Evolutionary conservation across 805 yeast genomes (phyloP), one percentile per base, ranked within the genome.

Genomic region (Wickerhamiella occidentalis): DNA sequence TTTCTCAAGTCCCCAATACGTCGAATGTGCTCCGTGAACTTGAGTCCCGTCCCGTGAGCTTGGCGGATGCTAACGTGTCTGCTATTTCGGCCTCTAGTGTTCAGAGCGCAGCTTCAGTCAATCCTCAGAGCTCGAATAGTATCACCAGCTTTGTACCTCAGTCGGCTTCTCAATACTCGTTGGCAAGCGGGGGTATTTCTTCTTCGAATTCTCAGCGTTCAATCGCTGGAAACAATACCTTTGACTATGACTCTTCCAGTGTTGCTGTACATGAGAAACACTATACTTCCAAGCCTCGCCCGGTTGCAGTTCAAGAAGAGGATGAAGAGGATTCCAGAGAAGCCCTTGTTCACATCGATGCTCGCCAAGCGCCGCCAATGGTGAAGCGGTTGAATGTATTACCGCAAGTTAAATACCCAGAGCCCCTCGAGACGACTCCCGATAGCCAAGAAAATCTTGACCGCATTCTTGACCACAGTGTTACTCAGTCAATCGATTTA

Each of bases 191-290:
- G 5, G 19, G 6, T n/a, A 33, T 33, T 5, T n/a, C 44, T 13
- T 4, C 30, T 6, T 22, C 44, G 3, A 23, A 9, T 19, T 40
- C 44, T 13, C 44, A 40, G 30, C 18, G 30, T 4, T 15, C 19
- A 11, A 22, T 40, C n/a, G 23, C 44, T 40, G 28, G 30, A 15
- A 40, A 40, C 21, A 22, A 21, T 15, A 40, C 44, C 8, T 40
- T 3, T 25, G 44, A 40, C 21, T 23, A 19, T n/a, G 44, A 40
- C 23, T 21, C 30, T 6, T 40, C 44, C 6, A 40, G 18, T 28
- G n/a, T 40, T 15, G 44, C 44, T 8, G 44, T 40, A 6, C 44
- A 40, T n/a, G 44, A 40, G 30, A 40, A 40, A 40, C 23, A 40
- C 7, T 40, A 40, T 15, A 22, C 44, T 21, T 22, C 30, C 15